A percentile compares a stretch with the other conserved stretches of the same genome.
phyloP scores from a whole-genome alignment of 331 rosid species.

The Rhamnella rubrinervis region DNA sequence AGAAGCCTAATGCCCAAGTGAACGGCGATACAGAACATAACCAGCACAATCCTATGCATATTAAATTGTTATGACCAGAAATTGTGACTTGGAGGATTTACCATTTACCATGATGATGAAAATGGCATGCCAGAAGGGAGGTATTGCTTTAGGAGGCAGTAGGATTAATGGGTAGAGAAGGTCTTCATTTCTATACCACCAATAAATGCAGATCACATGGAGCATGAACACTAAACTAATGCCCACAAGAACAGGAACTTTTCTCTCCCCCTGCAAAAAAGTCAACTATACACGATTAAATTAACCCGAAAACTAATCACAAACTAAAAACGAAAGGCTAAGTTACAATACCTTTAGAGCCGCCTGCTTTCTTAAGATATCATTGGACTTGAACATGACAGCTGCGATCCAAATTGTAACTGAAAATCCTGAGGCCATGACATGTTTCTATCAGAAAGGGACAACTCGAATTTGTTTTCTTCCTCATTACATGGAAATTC shows the following conservation, averaged over 20 bases:
- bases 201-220: conserved; percentile 20
- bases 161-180: conserved; percentile 21
- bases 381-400: conserved; percentile 91
- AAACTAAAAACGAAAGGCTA: neutral
- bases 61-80: neutral
- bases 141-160: conserved; percentile 25
- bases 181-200: conserved; percentile 30
- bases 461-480: neutral
- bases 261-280: conserved; percentile 24
- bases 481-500: neutral
- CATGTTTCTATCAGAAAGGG: neutral
- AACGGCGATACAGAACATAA: neutral
- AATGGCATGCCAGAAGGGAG: conserved; percentile 29
- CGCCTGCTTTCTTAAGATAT: conserved; percentile 80
- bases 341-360: conserved; percentile 61
- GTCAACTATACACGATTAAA: neutral
- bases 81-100: conserved; percentile 9
- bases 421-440: conserved; percentile 10
- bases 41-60: neutral
- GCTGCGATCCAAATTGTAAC: conserved; percentile 85
- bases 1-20: neutral
- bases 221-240: conserved; percentile 19
- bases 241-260: conserved; percentile 19
- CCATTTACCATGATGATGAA: conserved; percentile 30
- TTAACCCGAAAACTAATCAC: neutral